Percentiles rank a stretch among this genome's conserved stretches.
phyloP scores from a whole-genome alignment of 148 eudicot species.

The Beta vulgaris region DNA sequence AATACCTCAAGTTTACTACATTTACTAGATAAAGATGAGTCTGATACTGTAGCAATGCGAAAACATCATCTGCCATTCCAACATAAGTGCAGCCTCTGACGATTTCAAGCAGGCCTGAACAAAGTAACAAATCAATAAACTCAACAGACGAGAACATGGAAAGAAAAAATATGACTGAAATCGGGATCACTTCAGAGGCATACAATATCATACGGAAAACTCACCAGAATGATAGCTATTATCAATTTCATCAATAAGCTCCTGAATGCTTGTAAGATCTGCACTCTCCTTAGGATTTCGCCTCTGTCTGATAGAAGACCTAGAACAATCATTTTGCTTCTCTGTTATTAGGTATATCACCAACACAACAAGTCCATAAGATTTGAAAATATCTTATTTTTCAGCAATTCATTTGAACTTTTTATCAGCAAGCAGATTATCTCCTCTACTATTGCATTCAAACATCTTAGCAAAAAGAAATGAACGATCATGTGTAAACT shows the following conservation, averaged over 20 bases:
- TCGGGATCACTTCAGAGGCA: constrained; percentile 9
- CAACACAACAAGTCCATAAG: neutral
- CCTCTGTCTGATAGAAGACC: constrained; percentile 85
- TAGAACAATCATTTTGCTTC: constrained; percentile 28
- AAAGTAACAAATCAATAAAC: constrained; percentile 16
- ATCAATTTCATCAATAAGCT: constrained; percentile 71
- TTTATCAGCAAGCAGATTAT: no score
- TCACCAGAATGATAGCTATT: constrained; percentile 68
- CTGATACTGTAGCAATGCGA: constrained; percentile 76
- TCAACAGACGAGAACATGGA: neutral
- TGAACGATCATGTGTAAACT: neutral
- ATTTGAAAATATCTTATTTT: neutral
- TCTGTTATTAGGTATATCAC: constrained; percentile 6
- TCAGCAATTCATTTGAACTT: no score
- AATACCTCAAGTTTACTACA: constrained; percentile 86
- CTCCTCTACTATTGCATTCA: neutral
- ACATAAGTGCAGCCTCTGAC: constrained; percentile 83
- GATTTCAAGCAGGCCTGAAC: constrained; percentile 70
- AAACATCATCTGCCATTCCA: constrained; percentile 95
- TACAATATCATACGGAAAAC: neutral
- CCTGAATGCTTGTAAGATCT: constrained; percentile 87
- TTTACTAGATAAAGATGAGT: constrained; percentile 93
- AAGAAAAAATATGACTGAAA: neutral
- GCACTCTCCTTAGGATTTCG: constrained; percentile 91
- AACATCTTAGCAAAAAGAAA: neutral